Evolutionary conservation across 2,329 filamentous ascomycete species (phyloP), one percentile per base, ranked within the genome.

Genomic region (Xylaria arbuscula): DNA sequence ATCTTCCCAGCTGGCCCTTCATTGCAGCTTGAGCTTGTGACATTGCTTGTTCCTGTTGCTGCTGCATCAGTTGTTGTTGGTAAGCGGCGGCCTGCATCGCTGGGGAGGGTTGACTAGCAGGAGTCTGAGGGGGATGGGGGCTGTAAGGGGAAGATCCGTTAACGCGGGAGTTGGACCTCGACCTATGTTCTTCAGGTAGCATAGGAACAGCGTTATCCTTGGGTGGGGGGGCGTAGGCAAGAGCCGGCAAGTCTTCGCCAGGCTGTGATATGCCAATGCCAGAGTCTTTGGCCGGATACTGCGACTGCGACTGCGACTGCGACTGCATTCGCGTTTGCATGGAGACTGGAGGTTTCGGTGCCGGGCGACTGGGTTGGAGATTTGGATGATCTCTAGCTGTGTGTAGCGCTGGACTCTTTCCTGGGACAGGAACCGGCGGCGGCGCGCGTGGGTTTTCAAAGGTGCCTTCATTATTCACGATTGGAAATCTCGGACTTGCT

Each of bases 361-460:
- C 94, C 63, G 93, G 92, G 69, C 96, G 89, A 76, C 89, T 92
- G 58, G 96, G 94, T 77, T 97, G 86, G 75, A 94, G 83, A 70
- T 87, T 86, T 69, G 86, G 78, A 66, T 77, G 76, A 71, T 89
- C 87, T 78, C 87, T 87, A 64, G 81, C 78, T 50, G 83, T 81
- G 54, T 78, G 73, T 59, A 75, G 64, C 38, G 82, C 78, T 53
- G 80, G 82, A 67, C 80, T 81, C 66, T 85, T 82, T 57, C 84
- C 84, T 54, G 81, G 80, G 77, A 87, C 79, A 66, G 95, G 94
- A 69, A 98, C 92, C 11, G 95, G 96, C 71, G 96, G 96, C 47
- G 96, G 93, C 19, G 95, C 93, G 77, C 96, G 89, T 57, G 96
- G 96, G 78, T 99, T 98, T 83, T 98, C 96, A 81, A 98, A 99